These are phyloP conservation scores for Geranium incanum DNA, from an alignment of 441 rosid species.

Conservation along the genomic window DNA sequence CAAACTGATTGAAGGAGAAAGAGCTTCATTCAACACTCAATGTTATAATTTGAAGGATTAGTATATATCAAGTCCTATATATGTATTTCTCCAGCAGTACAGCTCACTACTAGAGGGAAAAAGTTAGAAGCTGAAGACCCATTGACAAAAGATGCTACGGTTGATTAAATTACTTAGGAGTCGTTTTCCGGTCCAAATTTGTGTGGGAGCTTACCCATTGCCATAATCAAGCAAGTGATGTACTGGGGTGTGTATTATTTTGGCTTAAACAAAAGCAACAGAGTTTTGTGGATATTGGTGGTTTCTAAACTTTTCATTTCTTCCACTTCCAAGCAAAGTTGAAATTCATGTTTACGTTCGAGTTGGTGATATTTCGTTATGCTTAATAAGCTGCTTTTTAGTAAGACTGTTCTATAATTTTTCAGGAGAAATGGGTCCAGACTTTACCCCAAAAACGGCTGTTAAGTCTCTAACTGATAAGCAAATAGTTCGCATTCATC, in stretches of 20 bases:
- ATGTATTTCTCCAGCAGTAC: neutral
- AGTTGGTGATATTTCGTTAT: constrained; percentile 8
- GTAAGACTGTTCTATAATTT: constrained; percentile 13
- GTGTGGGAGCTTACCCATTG: constrained; percentile 3
- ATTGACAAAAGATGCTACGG: neutral
- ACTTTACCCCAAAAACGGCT: constrained; percentile 67
- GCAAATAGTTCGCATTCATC: constrained; percentile 96
- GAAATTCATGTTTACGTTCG: neutral
- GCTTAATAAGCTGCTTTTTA: constrained; percentile 16
- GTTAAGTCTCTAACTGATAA: constrained; percentile 76
- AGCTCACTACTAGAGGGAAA: neutral
- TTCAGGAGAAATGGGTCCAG: constrained; percentile 95
- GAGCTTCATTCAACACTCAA: neutral
- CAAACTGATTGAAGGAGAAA: neutral
- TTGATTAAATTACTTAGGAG: neutral
- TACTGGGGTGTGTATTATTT: neutral
- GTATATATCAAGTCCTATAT: neutral
- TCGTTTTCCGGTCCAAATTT: neutral
- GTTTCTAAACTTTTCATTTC: neutral
- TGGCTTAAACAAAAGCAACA: constrained; percentile 7
- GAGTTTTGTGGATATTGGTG: constrained; percentile 13
- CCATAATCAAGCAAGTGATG: neutral
- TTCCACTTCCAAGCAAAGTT: constrained; percentile 1
- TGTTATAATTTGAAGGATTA: neutral
- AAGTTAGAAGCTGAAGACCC: neutral